Evolutionary conservation across 495 filamentous ascomycete species (phyloP).

Genomic region (Penicillium maclennaniae): DNA sequence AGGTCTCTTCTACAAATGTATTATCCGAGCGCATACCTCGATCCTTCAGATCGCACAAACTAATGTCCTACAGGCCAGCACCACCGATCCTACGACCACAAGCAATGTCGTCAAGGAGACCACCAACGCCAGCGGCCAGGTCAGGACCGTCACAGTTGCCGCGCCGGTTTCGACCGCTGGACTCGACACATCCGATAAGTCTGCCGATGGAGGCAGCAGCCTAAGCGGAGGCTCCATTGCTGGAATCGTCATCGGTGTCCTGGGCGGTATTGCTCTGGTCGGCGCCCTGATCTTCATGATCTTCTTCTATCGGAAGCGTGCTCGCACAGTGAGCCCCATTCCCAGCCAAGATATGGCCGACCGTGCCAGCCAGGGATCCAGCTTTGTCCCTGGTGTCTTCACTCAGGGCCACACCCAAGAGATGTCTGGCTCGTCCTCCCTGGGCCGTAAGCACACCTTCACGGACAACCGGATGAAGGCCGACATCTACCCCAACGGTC

Average conservation of each 20-base stretch:
- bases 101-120: slow-evolving; percentile 40
- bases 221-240: slow-evolving; percentile 40
- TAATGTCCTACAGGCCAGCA: slow-evolving; percentile 19
- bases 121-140: slow-evolving; percentile 35
- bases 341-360: slow-evolving; percentile 37
- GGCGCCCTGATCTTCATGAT: slow-evolving; percentile 39
- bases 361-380: slow-evolving; percentile 46
- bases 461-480: slow-evolving; percentile 46
- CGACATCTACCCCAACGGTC: slow-evolving; percentile 45
- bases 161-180: slow-evolving; percentile 34
- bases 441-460: slow-evolving; percentile 30
- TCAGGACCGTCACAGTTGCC: slow-evolving; percentile 51
- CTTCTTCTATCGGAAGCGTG: slow-evolving; percentile 41
- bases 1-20: slow-evolving; percentile 16
- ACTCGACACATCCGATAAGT: slow-evolving; percentile 7
- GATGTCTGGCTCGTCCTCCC: slow-evolving; percentile 19
- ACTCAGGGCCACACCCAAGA: slow-evolving; percentile 40
- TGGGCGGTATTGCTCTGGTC: slow-evolving; percentile 42
- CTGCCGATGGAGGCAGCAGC: slow-evolving; percentile 9
- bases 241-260: slow-evolving; percentile 47
- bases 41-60: slow-evolving; percentile 1
- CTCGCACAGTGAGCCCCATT: slow-evolving; percentile 28
- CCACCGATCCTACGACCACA: slow-evolving; percentile 34
- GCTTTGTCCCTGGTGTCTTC: slow-evolving; percentile 38
- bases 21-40: background rate